Percentiles rank a stretch among this genome's conserved stretches.
phyloP scores from a whole-genome alignment of 2,329 filamentous ascomycete species.

The Aspergillus sp. region DNA sequence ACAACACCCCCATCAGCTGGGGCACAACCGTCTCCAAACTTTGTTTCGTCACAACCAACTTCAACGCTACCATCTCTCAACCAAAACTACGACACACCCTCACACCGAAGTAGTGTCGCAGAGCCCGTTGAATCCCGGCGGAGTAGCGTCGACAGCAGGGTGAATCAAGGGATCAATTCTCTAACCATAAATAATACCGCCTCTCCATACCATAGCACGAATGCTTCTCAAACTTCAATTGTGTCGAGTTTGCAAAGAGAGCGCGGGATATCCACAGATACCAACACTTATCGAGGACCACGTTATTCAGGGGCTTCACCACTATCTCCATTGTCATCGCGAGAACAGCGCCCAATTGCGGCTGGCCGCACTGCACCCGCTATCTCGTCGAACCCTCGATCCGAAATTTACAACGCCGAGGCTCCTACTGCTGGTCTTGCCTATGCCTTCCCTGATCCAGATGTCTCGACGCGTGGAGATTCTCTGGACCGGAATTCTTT shows the following conservation, averaged over 20 bases:
- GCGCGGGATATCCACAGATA: conserved; percentile 42
- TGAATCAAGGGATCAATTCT: conserved; percentile 51
- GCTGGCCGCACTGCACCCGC: conserved; percentile 49
- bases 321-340: conserved; percentile 42
- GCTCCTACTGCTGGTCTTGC: conserved; percentile 51
- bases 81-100: conserved; percentile 55
- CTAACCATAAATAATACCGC: conserved; percentile 48
- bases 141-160: conserved; percentile 50
- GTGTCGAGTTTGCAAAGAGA: conserved; percentile 45
- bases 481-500: conserved; percentile 36
- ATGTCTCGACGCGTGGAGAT: conserved; percentile 37
- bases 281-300: conserved; percentile 38
- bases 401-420: conserved; percentile 52
- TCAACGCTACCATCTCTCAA: conserved; percentile 58
- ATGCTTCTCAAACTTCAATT: conserved; percentile 47
- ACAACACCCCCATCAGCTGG: conserved; percentile 38
- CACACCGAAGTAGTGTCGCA: conserved; percentile 42
- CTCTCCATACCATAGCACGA: conserved; percentile 50
- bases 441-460: conserved; percentile 52
- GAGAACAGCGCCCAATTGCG: conserved; percentile 44
- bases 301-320: conserved; percentile 42
- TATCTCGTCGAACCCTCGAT: conserved; percentile 50
- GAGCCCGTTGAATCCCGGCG: conserved; percentile 49
- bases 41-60: conserved; percentile 38
- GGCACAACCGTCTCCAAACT: conserved; percentile 40